Percentiles rank a stretch among this genome's conserved stretches.
These are phyloP conservation scores for Termitomyces sp. DNA, from an alignment of 768 basidiomycete species.

Conservation along the genomic window DNA sequence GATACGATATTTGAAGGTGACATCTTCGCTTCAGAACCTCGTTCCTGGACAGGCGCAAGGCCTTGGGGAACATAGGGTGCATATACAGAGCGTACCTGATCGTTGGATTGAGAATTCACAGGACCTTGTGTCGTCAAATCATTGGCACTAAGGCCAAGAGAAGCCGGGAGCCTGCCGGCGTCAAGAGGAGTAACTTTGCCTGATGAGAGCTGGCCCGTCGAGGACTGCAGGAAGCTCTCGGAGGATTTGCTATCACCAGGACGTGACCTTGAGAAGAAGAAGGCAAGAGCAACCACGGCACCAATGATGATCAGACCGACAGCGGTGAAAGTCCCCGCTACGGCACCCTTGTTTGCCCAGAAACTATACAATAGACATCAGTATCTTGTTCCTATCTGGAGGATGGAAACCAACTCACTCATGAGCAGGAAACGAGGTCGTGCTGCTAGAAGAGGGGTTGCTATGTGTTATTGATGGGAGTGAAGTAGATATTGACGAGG, in stretches of 20 bases:
- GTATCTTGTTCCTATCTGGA: background rate
- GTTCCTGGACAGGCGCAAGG: conserved; percentile 11
- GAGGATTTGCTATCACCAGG: conserved; percentile 22
- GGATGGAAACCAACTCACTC: conserved; percentile 7
- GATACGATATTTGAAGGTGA: background rate
- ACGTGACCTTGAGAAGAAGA: conserved; percentile 20
- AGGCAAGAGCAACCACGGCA: conserved; percentile 17
- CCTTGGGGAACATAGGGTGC: conserved; percentile 6
- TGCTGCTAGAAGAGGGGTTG: conserved; percentile 2
- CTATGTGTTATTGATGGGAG: background rate
- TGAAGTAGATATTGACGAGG: background rate
- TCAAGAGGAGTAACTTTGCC: conserved; percentile 3
- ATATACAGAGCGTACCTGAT: background rate
- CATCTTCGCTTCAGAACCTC: background rate
- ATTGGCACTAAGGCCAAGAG: conserved; percentile 23
- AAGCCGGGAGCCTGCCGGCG: conserved; percentile 11
- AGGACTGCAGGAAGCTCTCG: conserved; percentile 15
- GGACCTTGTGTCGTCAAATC: conserved; percentile 16
- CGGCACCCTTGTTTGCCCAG: conserved; percentile 31
- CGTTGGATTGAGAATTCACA: conserved; percentile 21
- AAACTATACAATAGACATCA: conserved; percentile 21
- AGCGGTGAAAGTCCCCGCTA: conserved; percentile 30
- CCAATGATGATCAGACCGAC: conserved; percentile 24
- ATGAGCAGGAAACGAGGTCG: conserved; percentile 8
- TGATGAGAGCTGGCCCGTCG: conserved; percentile 9